Conservation (phyloP, 2,329 filamentous ascomycete genomes). For the Ophiostoma quercus region DNA sequence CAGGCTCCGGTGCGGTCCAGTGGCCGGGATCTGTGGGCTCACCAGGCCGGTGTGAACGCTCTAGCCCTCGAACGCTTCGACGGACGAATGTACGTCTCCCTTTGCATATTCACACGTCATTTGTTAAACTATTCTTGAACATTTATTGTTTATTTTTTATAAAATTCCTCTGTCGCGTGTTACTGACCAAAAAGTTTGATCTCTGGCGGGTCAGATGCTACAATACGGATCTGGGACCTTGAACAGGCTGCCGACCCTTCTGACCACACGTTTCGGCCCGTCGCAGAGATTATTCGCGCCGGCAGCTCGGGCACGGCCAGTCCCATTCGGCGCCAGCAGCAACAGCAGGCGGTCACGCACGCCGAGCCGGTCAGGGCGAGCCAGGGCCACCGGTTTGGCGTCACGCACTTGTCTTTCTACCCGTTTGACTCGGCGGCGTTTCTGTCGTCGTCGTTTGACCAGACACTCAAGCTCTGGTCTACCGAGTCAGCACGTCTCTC, state of each 20-base stretch:
- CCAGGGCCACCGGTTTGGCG: constrained; percentile 58
- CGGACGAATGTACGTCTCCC: constrained; percentile 55
- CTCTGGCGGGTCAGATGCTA: constrained; percentile 80
- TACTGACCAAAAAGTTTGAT: constrained; percentile 52
- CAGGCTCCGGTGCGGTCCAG: neutral
- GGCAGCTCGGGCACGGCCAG: constrained; percentile 4
- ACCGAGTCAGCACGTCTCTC: constrained; percentile 57
- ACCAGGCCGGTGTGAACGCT: constrained; percentile 72
- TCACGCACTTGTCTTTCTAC: constrained; percentile 73
- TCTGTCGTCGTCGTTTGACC: constrained; percentile 71
- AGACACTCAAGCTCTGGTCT: constrained; percentile 69
- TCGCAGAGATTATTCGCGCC: constrained; percentile 36
- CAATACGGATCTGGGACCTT: constrained; percentile 82
- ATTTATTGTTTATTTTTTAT: too few relatives aligned
- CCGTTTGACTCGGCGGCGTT: constrained; percentile 73
- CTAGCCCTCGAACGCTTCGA: constrained; percentile 78
- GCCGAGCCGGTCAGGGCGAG: constrained; percentile 17
- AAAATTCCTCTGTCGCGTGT: too few relatives aligned
- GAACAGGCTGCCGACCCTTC: constrained; percentile 48
- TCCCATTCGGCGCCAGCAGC: neutral
- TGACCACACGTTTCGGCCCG: constrained; percentile 50
- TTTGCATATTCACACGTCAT: too few relatives aligned
- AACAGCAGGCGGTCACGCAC: neutral
- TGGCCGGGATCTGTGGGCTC: constrained; percentile 50
- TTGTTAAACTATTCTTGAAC: too few relatives aligned